Percentiles rank a stretch among this genome's conserved stretches.
Evolutionary conservation across 495 filamentous ascomycete species (phyloP).

Genomic region (Hypoxylon perforatum): DNA sequence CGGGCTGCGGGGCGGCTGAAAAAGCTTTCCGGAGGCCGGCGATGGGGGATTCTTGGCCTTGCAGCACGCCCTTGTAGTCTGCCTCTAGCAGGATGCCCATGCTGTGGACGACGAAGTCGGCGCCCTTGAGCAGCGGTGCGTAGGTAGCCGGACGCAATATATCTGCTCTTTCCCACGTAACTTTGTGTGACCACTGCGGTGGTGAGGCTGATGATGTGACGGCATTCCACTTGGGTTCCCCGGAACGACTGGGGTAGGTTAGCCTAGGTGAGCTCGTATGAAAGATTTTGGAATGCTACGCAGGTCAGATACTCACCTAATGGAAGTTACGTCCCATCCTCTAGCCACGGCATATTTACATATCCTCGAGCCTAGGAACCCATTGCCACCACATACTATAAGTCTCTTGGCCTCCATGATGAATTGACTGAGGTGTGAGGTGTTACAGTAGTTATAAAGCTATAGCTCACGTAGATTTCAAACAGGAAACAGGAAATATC

Average conservation of each 20-base stretch:
- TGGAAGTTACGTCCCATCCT: slow-evolving; percentile 88
- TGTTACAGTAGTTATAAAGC: background rate
- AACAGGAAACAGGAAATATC: background rate
- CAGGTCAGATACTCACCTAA: slow-evolving; percentile 73
- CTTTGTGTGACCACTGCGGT: slow-evolving; percentile 82
- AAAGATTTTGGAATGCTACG: background rate
- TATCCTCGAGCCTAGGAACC: slow-evolving; percentile 94
- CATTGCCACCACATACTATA: slow-evolving; percentile 91
- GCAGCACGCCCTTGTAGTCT: slow-evolving; percentile 94
- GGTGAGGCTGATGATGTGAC: slow-evolving; percentile 77
- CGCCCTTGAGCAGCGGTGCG: slow-evolving; percentile 72
- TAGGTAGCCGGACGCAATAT: slow-evolving; percentile 85
- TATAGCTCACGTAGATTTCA: background rate
- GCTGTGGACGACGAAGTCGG: slow-evolving; percentile 87
- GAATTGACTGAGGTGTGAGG: slow-evolving; percentile 2
- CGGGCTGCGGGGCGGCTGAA: slow-evolving; percentile 54
- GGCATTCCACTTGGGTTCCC: slow-evolving; percentile 83
- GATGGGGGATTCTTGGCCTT: slow-evolving; percentile 80
- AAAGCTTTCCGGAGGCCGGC: slow-evolving; percentile 82
- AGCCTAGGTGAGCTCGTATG: slow-evolving; percentile 4
- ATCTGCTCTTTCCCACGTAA: slow-evolving; percentile 89
- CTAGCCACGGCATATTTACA: slow-evolving; percentile 85
- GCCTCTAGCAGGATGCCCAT: slow-evolving; percentile 98
- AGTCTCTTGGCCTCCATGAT: slow-evolving; percentile 69
- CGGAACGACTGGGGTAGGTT: slow-evolving; percentile 74